Conservation (phyloP, 177 flowering plant species). For the Vitis hybrid region DNA sequence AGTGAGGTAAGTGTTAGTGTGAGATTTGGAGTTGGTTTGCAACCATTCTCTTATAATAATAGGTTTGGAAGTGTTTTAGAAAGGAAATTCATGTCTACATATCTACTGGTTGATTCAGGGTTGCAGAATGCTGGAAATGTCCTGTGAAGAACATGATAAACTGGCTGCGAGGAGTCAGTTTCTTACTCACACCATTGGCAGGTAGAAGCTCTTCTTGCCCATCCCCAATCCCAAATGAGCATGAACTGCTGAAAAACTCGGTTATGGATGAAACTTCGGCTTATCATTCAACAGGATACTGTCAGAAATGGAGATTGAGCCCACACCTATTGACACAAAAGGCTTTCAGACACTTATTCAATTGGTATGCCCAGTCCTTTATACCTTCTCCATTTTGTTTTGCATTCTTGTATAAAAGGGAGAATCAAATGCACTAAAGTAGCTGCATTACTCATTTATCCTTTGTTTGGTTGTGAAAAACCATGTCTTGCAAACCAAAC, state of each 20-base stretch:
- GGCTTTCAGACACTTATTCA: conserved; percentile 53
- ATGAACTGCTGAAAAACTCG: background rate
- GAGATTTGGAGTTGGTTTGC: no score
- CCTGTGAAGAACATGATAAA: conserved; percentile 70
- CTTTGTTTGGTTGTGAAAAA: no score
- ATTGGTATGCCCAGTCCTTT: conserved; percentile 39
- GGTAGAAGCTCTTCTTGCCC: conserved; percentile 27
- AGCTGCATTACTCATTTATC: no score
- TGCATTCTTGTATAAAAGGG: background rate
- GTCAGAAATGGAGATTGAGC: conserved; percentile 47
- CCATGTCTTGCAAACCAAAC: background rate
- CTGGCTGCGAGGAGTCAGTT: conserved; percentile 63
- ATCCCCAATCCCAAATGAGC: background rate
- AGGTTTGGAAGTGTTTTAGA: background rate
- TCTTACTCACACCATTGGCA: conserved; percentile 70
- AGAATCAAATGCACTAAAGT: no score
- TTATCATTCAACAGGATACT: conserved; percentile 36
- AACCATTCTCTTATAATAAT: background rate
- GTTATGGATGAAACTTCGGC: background rate
- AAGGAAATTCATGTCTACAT: background rate
- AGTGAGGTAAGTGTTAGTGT: conserved; percentile 37
- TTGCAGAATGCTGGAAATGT: conserved; percentile 77
- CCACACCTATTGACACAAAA: conserved; percentile 66
- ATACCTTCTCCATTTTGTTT: background rate
- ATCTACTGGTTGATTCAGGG: conserved; percentile 37